phyloP scores from a whole-genome alignment of 164 flowering plant species.

The Protea cynaroides region DNA sequence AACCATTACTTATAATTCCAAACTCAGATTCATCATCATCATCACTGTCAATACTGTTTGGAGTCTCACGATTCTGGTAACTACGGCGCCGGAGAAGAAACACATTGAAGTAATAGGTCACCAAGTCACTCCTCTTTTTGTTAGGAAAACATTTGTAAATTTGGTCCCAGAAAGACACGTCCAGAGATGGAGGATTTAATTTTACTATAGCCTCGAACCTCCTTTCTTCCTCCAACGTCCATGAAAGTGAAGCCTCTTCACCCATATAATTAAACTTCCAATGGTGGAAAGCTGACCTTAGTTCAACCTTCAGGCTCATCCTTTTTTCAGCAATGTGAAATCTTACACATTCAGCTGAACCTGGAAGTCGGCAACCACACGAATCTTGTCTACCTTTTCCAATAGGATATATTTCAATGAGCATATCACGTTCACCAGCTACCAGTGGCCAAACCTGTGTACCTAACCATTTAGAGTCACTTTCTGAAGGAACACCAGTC shows the following conservation, averaged over 20 bases:
- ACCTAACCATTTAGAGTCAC: slow-evolving; percentile 78
- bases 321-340: slow-evolving; percentile 63
- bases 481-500: slow-evolving; percentile 39
- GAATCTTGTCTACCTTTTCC: slow-evolving; percentile 72
- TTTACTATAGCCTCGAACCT: slow-evolving; percentile 40
- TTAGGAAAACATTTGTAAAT: slow-evolving; percentile 31
- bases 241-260: slow-evolving; percentile 49
- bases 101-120: slow-evolving; percentile 85
- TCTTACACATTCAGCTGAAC: slow-evolving; percentile 60
- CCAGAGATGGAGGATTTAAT: slow-evolving; percentile 35
- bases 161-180: slow-evolving; percentile 49
- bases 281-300: slow-evolving; percentile 51
- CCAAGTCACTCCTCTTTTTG: slow-evolving; percentile 48
- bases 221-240: slow-evolving; percentile 58
- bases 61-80: slow-evolving; percentile 57
- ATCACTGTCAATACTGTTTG: slow-evolving; percentile 64
- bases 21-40: slow-evolving; percentile 64
- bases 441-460: slow-evolving; percentile 59
- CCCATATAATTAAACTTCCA: slow-evolving; percentile 79
- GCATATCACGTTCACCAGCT: slow-evolving; percentile 9
- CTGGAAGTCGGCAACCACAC: slow-evolving; percentile 55
- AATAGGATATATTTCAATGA: slow-evolving; percentile 46
- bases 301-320: slow-evolving; percentile 45
- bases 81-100: slow-evolving; percentile 60
- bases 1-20: slow-evolving; percentile 25